These are phyloP conservation scores for Physcomitrellopsis africana DNA, from an alignment of 225 moss, liverwort and hornwort species.

Conservation along the genomic window DNA sequence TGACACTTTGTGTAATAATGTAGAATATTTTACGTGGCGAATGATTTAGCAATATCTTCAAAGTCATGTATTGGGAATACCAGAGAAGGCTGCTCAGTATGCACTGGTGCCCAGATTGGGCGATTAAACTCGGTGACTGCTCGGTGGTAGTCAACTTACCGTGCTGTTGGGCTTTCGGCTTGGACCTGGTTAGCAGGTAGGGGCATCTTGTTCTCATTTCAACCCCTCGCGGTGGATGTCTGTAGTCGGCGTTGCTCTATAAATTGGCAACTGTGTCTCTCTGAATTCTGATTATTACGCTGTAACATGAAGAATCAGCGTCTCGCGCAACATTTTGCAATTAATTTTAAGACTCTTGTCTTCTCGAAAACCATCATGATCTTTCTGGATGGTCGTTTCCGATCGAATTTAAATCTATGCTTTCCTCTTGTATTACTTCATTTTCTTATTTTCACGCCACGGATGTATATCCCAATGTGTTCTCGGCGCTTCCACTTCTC, in stretches of 20 bases:
- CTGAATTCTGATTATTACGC: neutral
- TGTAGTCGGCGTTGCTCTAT: neutral
- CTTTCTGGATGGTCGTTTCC: too few relatives aligned
- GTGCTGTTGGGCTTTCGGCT: neutral
- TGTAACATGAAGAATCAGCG: neutral
- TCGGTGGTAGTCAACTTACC: too few relatives aligned
- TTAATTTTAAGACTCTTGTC: too few relatives aligned
- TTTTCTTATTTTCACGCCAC: neutral
- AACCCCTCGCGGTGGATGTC: neutral
- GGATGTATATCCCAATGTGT: conserved; percentile 1
- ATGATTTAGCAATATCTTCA: neutral
- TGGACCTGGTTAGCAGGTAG: neutral
- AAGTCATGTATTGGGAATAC: neutral
- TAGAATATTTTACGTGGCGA: neutral
- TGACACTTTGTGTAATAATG: neutral
- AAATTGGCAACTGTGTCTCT: neutral
- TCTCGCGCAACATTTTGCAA: too few relatives aligned
- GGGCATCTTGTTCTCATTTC: neutral
- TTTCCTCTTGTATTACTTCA: too few relatives aligned
- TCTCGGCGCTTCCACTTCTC: neutral
- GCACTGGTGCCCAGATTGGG: neutral
- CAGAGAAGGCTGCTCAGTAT: neutral
- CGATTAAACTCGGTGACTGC: too few relatives aligned
- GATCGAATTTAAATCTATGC: too few relatives aligned
- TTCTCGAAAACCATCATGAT: neutral